These are phyloP conservation scores for Podospora bellae-mahoneyi DNA, from an alignment of 495 filamentous ascomycete genomes.

Conservation along the genomic window DNA sequence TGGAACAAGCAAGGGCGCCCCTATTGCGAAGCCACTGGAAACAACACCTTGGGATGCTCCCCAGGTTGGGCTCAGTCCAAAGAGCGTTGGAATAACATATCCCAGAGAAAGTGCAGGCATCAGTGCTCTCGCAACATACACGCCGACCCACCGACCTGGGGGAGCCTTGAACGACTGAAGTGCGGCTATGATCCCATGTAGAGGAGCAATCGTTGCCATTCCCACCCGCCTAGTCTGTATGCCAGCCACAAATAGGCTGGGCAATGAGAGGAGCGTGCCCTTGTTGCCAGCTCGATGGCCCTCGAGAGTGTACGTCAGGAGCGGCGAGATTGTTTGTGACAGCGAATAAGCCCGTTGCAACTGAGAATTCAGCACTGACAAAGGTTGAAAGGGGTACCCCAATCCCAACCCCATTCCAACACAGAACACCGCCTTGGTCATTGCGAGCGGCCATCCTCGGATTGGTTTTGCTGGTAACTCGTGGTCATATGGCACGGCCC, in stretches of 20 bases:
- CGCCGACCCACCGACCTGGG: not conserved
- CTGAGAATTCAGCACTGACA: not conserved
- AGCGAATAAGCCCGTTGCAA: not conserved
- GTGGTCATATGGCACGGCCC: slow-evolving; percentile 14
- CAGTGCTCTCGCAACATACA: not conserved
- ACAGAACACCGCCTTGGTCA: not conserved
- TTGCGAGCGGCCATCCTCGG: not conserved
- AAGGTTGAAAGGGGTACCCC: not conserved
- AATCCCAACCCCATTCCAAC: not conserved
- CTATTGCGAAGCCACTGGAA: no score
- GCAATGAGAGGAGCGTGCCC: slow-evolving; percentile 3
- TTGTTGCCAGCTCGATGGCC: slow-evolving; percentile 1
- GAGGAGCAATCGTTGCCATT: not conserved
- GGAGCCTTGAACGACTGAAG: not conserved
- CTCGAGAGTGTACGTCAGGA: slow-evolving; percentile 1
- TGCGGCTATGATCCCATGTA: not conserved
- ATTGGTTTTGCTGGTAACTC: slow-evolving; percentile 21
- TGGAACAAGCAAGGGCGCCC: no score
- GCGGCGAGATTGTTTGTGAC: not conserved
- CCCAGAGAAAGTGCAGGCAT: not conserved
- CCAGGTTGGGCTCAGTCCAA: no score
- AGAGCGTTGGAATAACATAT: not conserved
- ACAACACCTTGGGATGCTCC: no score
- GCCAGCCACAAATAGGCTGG: not conserved
- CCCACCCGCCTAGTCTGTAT: not conserved